These are phyloP conservation scores for Coemansia sp. DNA, from an alignment of 192 early-diverging fungal species.

Conservation along the genomic window DNA sequence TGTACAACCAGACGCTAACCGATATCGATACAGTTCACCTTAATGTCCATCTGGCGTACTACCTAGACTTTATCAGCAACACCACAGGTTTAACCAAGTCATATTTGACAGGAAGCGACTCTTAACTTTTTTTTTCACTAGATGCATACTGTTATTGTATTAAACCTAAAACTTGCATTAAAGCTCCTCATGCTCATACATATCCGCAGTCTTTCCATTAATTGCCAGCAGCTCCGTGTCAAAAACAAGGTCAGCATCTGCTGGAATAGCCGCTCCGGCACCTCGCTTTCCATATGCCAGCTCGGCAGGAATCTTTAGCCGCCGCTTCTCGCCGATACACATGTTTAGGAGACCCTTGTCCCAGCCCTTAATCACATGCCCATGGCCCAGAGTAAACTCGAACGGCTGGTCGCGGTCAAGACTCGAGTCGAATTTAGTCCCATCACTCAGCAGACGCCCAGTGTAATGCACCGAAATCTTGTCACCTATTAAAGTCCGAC, in stretches of 20 bases:
- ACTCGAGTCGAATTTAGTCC: slow-evolving; percentile 84
- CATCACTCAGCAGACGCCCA: slow-evolving; percentile 57
- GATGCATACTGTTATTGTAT: neutral
- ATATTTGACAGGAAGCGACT: slow-evolving; percentile 5
- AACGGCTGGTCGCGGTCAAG: slow-evolving; percentile 77
- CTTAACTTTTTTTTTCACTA: neutral
- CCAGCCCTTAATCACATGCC: slow-evolving; percentile 86
- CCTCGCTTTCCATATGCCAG: slow-evolving; percentile 78
- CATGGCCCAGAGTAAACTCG: slow-evolving; percentile 81
- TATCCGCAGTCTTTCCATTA: slow-evolving; percentile 24
- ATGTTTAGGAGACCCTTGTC: slow-evolving; percentile 84
- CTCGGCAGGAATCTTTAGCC: slow-evolving; percentile 73
- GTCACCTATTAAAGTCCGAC: slow-evolving; percentile 53
- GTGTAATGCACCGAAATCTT: slow-evolving; percentile 64
- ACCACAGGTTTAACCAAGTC: slow-evolving; percentile 24
- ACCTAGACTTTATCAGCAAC: slow-evolving; percentile 35
- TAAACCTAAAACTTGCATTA: no score
- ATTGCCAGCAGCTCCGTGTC: slow-evolving; percentile 68
- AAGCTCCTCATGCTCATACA: slow-evolving; percentile 18
- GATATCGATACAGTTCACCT: slow-evolving; percentile 27
- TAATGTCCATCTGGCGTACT: slow-evolving; percentile 30
- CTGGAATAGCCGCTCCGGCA: slow-evolving; percentile 70
- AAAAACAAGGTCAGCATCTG: slow-evolving; percentile 73
- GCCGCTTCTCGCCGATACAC: slow-evolving; percentile 82
- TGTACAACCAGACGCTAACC: slow-evolving; percentile 5